phyloP scores from a whole-genome alignment of 441 rosid genomes.

The Kokia cookei region DNA sequence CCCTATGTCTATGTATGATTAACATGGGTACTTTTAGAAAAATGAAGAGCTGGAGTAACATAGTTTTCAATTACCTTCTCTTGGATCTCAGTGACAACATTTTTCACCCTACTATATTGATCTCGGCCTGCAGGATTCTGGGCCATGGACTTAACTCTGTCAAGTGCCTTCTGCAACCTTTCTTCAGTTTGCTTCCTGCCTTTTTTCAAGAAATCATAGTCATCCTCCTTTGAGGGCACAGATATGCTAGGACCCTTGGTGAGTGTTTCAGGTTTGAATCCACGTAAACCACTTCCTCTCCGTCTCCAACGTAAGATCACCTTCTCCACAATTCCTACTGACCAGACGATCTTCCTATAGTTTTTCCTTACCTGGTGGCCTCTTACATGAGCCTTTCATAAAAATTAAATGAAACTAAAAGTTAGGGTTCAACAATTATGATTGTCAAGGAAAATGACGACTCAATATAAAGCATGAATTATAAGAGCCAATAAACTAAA shows the following conservation, averaged over 20 bases:
- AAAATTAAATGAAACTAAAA: background rate
- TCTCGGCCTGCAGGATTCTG: constrained; percentile 87
- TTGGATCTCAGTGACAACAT: constrained; percentile 71
- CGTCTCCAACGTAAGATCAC: constrained; percentile 87
- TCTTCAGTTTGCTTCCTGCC: constrained; percentile 89
- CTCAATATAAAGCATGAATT: background rate
- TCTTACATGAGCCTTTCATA: constrained; percentile 73
- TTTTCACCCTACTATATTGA: constrained; percentile 70
- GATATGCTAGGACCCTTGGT: constrained; percentile 32
- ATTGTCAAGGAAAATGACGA: background rate
- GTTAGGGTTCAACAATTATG: constrained; percentile 3
- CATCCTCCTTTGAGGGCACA: constrained; percentile 47
- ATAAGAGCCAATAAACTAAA: background rate
- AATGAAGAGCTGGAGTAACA: background rate
- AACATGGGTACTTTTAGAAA: background rate
- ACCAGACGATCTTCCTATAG: constrained; percentile 66
- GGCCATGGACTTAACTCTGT: constrained; percentile 89
- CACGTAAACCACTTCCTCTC: constrained; percentile 82
- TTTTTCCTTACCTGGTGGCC: constrained; percentile 85
- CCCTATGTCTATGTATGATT: background rate
- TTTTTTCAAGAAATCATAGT: constrained; percentile 73
- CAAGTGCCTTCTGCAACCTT: constrained; percentile 72
- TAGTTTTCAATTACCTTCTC: constrained; percentile 51
- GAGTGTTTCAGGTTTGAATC: constrained; percentile 65
- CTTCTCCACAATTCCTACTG: constrained; percentile 86